phyloP scores from a whole-genome alignment of 2,329 filamentous ascomycete species.

The Venturia oleaginea region DNA sequence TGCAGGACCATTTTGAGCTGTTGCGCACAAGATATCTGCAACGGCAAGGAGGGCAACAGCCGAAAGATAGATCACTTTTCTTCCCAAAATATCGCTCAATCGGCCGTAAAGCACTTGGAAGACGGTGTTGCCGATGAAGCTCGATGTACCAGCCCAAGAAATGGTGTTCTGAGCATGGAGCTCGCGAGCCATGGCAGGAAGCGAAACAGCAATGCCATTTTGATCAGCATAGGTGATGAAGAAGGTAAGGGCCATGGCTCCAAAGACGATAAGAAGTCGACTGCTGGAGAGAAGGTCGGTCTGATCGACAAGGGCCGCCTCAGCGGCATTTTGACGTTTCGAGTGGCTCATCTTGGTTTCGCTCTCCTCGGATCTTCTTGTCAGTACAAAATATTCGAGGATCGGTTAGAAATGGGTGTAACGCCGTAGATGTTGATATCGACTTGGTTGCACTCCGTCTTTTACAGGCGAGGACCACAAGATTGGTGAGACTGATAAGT shows the following conservation, averaged over 20 bases:
- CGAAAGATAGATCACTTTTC: slow-evolving; percentile 49
- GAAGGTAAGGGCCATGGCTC: slow-evolving; percentile 3
- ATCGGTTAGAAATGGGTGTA: background rate
- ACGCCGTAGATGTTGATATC: too few species aligned
- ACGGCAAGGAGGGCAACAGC: slow-evolving; percentile 45
- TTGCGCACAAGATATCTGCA: slow-evolving; percentile 50
- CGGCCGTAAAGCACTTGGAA: slow-evolving; percentile 58
- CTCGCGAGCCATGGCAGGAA: slow-evolving; percentile 7
- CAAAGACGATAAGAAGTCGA: slow-evolving; percentile 6
- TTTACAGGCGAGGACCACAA: too few species aligned
- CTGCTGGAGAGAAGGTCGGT: slow-evolving; percentile 7
- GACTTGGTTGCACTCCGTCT: too few species aligned
- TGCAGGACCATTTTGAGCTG: slow-evolving; percentile 46
- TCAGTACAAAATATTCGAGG: background rate
- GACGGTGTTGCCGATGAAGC: slow-evolving; percentile 48
- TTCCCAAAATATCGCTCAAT: slow-evolving; percentile 51
- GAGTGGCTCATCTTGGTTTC: background rate
- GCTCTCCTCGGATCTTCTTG: too few species aligned
- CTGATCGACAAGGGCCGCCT: slow-evolving; percentile 34
- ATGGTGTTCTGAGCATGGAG: slow-evolving; percentile 40
- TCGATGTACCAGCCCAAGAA: slow-evolving; percentile 46
- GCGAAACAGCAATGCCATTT: slow-evolving; percentile 8
- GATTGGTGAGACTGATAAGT: too few species aligned
- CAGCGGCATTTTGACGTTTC: slow-evolving; percentile 23
- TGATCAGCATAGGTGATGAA: slow-evolving; percentile 10